Evolutionary conservation across 169 alveolate genomes (phyloP), one percentile per base, ranked within the genome.

Genomic region (Cardiosporidium cionae): DNA sequence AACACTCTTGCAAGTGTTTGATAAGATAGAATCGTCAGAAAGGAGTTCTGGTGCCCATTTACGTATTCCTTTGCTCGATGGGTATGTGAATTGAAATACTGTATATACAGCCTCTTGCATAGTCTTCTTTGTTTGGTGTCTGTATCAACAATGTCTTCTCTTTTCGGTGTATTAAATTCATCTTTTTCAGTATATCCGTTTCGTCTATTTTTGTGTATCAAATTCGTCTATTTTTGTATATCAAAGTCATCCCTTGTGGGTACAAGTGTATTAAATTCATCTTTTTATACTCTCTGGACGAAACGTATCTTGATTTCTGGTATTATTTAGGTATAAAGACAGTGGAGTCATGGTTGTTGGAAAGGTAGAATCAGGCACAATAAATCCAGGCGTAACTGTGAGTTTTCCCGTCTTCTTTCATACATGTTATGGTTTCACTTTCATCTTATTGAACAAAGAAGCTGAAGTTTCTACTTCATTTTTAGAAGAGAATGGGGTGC

Each of bases 271-370:
- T n/a, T n/a, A n/a, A n/a, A n/a, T n/a, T n/a, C n/a, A n/a, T n/a
- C n/a, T n/a, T n/a, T n/a, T n/a, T n/a, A n/a, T n/a, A n/a, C n/a
- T n/a, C n/a, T n/a, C n/a, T n/a, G n/a, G n/a, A n/a, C n/a, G n/a
- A n/a, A n/a, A n/a, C n/a, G n/a, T n/a, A n/a, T n/a, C n/a, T n/a
- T n/a, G n/a, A n/a, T n/a, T n/a, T n/a, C n/a, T n/a, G n/a, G n/a
- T n/a, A n/a, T n/a, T n/a, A 23, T 6, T 16, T 54, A 74, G 90
- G 29, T 94, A 91, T 86, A 87, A 89, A 71, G 98, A 94, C 74
- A 90, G 89, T 83, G 98, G 98, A 23, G 85, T 81, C 22, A 80
- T 91, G 32, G 95, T 96, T 25, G 73, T 94, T 84, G 98, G 98
- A 5, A 94, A 94, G 79, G 92, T 94, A 7, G 98, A 94, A 65